These are phyloP conservation scores for Hymenoscyphus infarciens DNA, from an alignment of 2,329 filamentous ascomycete species.

Conservation along the genomic window DNA sequence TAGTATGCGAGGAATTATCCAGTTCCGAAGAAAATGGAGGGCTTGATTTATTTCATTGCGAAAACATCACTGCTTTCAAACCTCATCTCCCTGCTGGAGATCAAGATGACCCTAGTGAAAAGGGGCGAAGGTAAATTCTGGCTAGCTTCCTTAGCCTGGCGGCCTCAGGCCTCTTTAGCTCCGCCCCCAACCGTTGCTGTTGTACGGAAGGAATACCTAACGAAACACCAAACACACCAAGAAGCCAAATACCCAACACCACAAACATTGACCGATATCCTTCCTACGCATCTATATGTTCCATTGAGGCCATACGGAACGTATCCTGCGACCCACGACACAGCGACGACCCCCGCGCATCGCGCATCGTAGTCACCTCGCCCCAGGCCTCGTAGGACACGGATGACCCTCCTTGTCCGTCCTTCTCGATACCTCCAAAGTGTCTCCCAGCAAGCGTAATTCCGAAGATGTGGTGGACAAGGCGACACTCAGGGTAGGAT, in stretches of 20 bases:
- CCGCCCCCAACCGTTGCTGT: background rate
- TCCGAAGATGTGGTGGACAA: constrained; percentile 34
- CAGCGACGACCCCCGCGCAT: constrained; percentile 1
- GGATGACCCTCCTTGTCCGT: constrained; percentile 35
- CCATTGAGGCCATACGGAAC: constrained; percentile 11
- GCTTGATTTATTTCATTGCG: background rate
- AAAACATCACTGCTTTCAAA: background rate
- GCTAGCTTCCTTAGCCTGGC: too few species aligned
- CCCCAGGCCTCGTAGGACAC: constrained; percentile 24
- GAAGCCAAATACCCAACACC: background rate
- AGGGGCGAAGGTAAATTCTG: too few species aligned
- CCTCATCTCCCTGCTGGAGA: too few species aligned
- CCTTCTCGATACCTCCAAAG: constrained; percentile 31
- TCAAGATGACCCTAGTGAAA: too few species aligned
- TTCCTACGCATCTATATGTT: background rate
- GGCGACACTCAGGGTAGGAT: constrained; percentile 32
- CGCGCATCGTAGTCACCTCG: constrained; percentile 6
- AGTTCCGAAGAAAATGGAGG: background rate
- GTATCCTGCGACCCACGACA: constrained; percentile 13
- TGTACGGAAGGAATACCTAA: background rate
- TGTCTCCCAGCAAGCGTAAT: constrained; percentile 32
- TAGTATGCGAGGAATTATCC: background rate
- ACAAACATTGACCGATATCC: constrained; percentile 2
- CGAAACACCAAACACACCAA: background rate
- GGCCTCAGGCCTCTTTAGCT: background rate